Evolutionary conservation across 1,139 yeast species (phyloP).

Genomic region (Geotrichum australiense): DNA sequence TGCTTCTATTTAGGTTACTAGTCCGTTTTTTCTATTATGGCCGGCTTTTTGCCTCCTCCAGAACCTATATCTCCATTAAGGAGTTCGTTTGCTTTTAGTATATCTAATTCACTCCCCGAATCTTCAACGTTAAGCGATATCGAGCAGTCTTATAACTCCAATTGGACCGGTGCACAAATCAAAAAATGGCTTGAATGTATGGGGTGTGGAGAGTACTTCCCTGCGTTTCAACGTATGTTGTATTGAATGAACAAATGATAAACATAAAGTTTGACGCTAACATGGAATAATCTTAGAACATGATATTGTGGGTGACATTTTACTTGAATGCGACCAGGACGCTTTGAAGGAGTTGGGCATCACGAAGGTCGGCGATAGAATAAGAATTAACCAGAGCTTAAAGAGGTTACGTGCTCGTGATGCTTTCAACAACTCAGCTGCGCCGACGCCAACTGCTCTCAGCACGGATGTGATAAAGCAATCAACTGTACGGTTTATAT

Average conservation of each 20-base stretch:
- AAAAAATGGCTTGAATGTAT: slow-evolving; percentile 31
- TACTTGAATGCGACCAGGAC: slow-evolving; percentile 59
- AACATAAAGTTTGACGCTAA: too few species aligned
- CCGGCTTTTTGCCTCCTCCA: slow-evolving; percentile 28
- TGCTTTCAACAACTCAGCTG: slow-evolving; percentile 14
- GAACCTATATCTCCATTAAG: slow-evolving; percentile 28
- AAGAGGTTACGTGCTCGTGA: slow-evolving; percentile 24
- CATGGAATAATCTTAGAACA: slow-evolving; percentile 31
- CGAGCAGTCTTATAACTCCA: slow-evolving; percentile 5
- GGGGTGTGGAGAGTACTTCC: slow-evolving; percentile 24
- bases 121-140: slow-evolving; percentile 9
- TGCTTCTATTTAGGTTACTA: too few species aligned
- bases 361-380: slow-evolving; percentile 72
- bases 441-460: slow-evolving; percentile 18
- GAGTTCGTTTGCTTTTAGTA: slow-evolving; percentile 25
- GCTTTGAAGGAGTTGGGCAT: slow-evolving; percentile 72
- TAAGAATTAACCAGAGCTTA: slow-evolving; percentile 52
- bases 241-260: too few species aligned
- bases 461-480: slow-evolving; percentile 34
- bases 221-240: slow-evolving; percentile 23
- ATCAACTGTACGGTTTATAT: slow-evolving; percentile 56
- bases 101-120: slow-evolving; percentile 14
- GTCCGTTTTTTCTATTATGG: too few species aligned
- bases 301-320: slow-evolving; percentile 53
- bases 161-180: slow-evolving; percentile 31